Evolutionary conservation across 2,329 filamentous ascomycete genomes (phyloP).

Genomic region (Ascochyta koolunga): DNA sequence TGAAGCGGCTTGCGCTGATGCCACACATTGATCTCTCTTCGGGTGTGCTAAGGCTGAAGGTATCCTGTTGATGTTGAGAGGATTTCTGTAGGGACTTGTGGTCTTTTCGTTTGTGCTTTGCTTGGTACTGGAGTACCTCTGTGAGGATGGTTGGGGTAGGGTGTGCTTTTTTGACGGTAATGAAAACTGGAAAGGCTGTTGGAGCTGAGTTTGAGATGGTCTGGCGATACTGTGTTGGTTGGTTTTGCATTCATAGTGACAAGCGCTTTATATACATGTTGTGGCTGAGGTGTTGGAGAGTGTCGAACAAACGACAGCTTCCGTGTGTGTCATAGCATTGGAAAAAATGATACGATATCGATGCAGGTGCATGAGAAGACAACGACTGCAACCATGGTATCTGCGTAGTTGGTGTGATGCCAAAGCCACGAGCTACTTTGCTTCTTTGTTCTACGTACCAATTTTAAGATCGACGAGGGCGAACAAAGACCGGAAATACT

Average conservation of each 20-base stretch:
- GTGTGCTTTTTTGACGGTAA: too few relatives aligned
- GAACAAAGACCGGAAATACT: not conserved
- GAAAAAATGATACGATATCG: not conserved
- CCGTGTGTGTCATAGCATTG: not conserved
- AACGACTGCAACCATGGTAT: not conserved
- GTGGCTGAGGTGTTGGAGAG: not conserved
- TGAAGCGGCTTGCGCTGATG: constrained; percentile 8
- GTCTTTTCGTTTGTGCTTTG: not conserved
- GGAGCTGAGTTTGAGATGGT: not conserved
- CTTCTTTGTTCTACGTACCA: not conserved
- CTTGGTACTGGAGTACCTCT: not conserved
- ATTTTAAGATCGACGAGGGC: not conserved
- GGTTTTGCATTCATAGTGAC: not conserved
- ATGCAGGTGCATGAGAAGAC: not conserved
- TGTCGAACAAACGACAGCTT: constrained; percentile 8
- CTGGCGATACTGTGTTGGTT: not conserved
- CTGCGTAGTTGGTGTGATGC: not conserved
- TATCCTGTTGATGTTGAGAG: not conserved
- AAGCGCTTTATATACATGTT: not conserved
- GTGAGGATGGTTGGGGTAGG: not conserved
- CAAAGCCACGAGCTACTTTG: not conserved
- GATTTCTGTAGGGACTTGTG: too few relatives aligned
- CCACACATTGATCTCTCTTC: constrained; percentile 1
- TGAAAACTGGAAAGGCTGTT: not conserved
- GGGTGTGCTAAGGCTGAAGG: not conserved